These are phyloP conservation scores for Trifolium fragiferum DNA, from an alignment of 306 rosid species.

Conservation along the genomic window DNA sequence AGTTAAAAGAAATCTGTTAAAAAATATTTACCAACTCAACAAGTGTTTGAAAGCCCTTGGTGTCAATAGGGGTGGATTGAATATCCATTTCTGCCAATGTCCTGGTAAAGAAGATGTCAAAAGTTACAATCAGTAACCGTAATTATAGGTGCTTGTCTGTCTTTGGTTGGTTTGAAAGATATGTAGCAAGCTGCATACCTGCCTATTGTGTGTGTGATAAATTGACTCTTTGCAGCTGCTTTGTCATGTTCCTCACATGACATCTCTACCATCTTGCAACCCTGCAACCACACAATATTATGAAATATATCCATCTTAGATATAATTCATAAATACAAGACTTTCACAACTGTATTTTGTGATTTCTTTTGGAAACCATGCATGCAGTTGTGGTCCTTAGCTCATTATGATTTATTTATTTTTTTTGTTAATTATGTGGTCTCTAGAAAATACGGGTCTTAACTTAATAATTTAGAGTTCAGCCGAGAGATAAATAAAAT, in stretches of 20 bases:
- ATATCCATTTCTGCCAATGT: constrained; percentile 59
- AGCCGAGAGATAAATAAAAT: too few species aligned
- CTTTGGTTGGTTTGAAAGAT: neutral
- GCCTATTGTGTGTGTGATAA: constrained; percentile 69
- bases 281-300: constrained; percentile 39
- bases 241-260: constrained; percentile 72
- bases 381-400: neutral
- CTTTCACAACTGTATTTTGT: neutral
- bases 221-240: constrained; percentile 70
- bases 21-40: constrained; percentile 56
- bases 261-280: constrained; percentile 73
- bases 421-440: too few species aligned
- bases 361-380: constrained; percentile 7
- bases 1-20: neutral
- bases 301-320: neutral
- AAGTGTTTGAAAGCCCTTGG: constrained; percentile 60
- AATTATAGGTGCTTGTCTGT: neutral
- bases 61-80: constrained; percentile 58
- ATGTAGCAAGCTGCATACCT: constrained; percentile 47
- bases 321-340: neutral
- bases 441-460: too few species aligned
- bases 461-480: too few species aligned
- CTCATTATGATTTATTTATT: neutral
- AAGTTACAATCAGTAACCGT: constrained; percentile 13
- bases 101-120: constrained; percentile 41